Base-by-base conservation (phyloP, 2,329 filamentous ascomycete genomes). In the Sarocladium strictum region DNA sequence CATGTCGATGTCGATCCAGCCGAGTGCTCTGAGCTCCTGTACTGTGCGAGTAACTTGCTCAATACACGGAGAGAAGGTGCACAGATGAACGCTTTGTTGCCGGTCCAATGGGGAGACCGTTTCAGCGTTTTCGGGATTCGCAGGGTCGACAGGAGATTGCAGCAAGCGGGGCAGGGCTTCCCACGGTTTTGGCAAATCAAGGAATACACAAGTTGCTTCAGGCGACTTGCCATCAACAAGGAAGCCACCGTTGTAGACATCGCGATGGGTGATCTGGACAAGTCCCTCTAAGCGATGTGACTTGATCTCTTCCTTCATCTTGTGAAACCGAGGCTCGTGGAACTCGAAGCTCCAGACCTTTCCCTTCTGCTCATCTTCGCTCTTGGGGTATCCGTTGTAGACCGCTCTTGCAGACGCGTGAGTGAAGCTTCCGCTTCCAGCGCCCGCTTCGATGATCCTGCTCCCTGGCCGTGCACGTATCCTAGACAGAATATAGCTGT, bases 61-160 rank as follows among this genome's bases (percentile, higher is more conserved):
- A 60, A 99, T 95, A 70, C 94, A 99, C 0, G 94, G 94, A 1
- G 89, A 95, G 72, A 99, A 99, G 1, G 91, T 95, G 74, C 94
- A 99, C 54, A 99, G 80, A 65, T 94, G 80, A 1, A 86, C 83
- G 4, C 87, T 80, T 40, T 81, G 79, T n/a, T 79, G 77, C 0
- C 89, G 84, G 60, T 94, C 86, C 11, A 97, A 77, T 0, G 82
- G 78, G 0, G 82, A 85, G 37, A 55, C 61, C 23, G 59, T 49
- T 49, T 62, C 55, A 15, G 58, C 58, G 32, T 47, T 10, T 7
- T 38, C 29, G 6, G 50, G 32, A 3, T 17, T 29, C 63, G 68
- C 9, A 62, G 58, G 2, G 61, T 63, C 40, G 57, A 65, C 45
- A 61, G 26, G 43, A 38, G 72, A 75, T 61, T 62, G 68, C 21